phyloP scores from a whole-genome alignment of 192 early-diverging fungal species.

The Coemansia sp. region DNA sequence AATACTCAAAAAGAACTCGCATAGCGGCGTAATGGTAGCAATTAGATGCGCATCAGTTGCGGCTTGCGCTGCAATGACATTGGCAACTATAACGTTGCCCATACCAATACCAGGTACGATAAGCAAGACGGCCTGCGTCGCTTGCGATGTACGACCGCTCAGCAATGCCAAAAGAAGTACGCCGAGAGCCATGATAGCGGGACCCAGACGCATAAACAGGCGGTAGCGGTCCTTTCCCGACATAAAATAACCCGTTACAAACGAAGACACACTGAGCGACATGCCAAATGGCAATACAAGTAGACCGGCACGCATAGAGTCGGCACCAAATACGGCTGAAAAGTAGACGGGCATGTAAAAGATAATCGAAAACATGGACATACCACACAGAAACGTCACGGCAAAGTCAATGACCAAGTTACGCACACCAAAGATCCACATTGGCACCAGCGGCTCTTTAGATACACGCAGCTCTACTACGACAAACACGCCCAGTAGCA shows the following conservation, averaged over 20 bases:
- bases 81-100: constrained; percentile 73
- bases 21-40: constrained; percentile 67
- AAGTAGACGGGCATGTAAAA: constrained; percentile 72
- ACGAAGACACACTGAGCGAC: constrained; percentile 65
- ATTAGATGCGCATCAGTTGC: constrained; percentile 61
- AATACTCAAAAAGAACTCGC: constrained; percentile 68
- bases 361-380: constrained; percentile 54
- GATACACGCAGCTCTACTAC: constrained; percentile 62
- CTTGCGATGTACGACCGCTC: constrained; percentile 47
- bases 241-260: constrained; percentile 68
- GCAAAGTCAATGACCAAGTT: constrained; percentile 43
- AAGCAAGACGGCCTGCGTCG: constrained; percentile 60
- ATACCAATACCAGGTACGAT: constrained; percentile 73
- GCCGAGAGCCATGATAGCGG: constrained; percentile 64
- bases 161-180: constrained; percentile 61
- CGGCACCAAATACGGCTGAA: constrained; percentile 69
- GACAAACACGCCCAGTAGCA: constrained; percentile 56
- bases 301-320: constrained; percentile 78
- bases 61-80: constrained; percentile 72
- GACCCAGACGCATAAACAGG: constrained; percentile 67
- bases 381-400: constrained; percentile 45
- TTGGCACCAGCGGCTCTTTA: constrained; percentile 63
- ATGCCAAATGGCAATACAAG: constrained; percentile 75
- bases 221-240: constrained; percentile 61
- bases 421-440: constrained; percentile 61